Evolutionary conservation across 2,329 filamentous ascomycete genomes (phyloP).

Genomic region (Apiospora pterosperma): DNA sequence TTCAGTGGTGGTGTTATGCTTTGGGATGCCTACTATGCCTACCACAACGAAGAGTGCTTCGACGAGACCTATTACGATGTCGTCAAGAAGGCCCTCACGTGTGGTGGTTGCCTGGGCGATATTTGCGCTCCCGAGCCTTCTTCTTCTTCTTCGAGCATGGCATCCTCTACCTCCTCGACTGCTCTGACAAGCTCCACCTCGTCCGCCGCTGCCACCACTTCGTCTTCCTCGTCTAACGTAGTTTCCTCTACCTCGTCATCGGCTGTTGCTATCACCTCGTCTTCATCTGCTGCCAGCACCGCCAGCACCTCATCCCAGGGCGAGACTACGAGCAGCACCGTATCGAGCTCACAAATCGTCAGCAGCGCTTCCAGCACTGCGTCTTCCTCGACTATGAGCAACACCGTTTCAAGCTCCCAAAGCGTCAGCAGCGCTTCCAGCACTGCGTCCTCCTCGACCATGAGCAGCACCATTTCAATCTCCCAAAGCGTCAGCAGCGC

Average conservation of each 20-base stretch:
- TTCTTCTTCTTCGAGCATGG: background rate
- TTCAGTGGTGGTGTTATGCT: conserved; percentile 44
- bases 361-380: background rate
- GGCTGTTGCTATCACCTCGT: background rate
- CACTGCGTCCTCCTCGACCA: background rate
- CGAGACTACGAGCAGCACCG: background rate
- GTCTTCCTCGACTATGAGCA: conserved; percentile 3
- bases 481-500: too few relatives aligned
- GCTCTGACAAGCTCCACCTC: background rate
- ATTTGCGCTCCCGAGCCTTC: conserved; percentile 10
- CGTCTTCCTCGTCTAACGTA: background rate
- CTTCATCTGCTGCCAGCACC: conserved; percentile 1
- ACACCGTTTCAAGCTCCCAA: too few relatives aligned
- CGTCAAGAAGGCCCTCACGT: conserved; percentile 33
- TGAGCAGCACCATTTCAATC: conserved; percentile 6
- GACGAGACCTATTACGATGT: conserved; percentile 35
- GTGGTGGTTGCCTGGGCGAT: conserved; percentile 30
- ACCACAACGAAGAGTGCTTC: conserved; percentile 23
- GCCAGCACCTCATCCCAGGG: background rate
- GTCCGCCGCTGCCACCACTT: background rate
- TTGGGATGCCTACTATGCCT: conserved; percentile 39
- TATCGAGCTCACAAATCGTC: too few relatives aligned
- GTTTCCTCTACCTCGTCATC: conserved; percentile 9
- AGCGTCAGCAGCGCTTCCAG: background rate
- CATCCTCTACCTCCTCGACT: background rate